Conservation (phyloP, 345 rosid species). For the Pugionium cornutum region DNA sequence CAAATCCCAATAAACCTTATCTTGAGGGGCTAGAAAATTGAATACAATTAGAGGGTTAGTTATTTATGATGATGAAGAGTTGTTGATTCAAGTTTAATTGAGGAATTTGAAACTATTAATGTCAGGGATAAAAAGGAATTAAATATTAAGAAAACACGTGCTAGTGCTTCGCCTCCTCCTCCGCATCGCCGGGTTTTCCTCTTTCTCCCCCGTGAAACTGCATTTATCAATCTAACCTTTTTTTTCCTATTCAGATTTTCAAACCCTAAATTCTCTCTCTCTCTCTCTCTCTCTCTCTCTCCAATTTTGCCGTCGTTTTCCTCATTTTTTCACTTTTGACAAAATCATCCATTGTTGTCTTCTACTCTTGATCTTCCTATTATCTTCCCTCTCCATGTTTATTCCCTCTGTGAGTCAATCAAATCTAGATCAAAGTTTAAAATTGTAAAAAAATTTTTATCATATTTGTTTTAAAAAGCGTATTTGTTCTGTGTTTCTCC, state of each 20-base stretch:
- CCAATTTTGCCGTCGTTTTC: neutral
- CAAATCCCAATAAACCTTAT: neutral
- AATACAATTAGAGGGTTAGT: neutral
- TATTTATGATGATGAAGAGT: constrained; percentile 3
- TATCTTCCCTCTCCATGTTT: too few relatives aligned
- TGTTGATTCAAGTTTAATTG: neutral
- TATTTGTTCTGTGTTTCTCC: neutral
- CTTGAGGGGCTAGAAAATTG: neutral
- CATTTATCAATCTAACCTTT: constrained; percentile 16
- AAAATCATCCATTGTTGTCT: too few relatives aligned
- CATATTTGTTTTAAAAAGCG: neutral
- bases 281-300: neutral
- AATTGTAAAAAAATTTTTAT: neutral
- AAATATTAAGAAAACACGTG: constrained; percentile 25
- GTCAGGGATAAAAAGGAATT: neutral
- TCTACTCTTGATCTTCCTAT: too few relatives aligned
- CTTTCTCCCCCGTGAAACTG: constrained; percentile 37
- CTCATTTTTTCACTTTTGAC: constrained; percentile 7
- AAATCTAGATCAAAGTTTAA: constrained; percentile 35
- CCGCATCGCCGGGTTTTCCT: constrained; percentile 47
- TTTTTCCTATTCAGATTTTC: constrained; percentile 4
- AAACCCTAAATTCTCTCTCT: constrained; percentile 26
- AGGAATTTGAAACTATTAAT: neutral
- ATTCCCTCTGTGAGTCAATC: constrained; percentile 13
- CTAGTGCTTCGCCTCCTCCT: constrained; percentile 32